These are phyloP conservation scores for Kwoniella sp. DNA, from an alignment of 768 basidiomycete species.

Conservation along the genomic window DNA sequence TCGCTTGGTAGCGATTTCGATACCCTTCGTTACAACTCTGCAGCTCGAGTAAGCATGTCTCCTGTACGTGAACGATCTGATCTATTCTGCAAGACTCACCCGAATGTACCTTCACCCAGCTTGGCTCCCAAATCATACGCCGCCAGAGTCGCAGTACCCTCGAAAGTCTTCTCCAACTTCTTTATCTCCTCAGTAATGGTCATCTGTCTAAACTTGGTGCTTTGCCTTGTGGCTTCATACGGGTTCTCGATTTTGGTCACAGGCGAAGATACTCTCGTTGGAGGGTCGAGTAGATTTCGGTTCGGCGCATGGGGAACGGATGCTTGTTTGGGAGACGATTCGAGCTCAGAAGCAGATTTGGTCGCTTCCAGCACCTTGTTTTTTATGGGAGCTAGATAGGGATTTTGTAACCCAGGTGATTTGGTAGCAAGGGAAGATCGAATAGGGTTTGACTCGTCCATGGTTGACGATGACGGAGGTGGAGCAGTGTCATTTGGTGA, in stretches of 20 bases:
- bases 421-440: constrained; percentile 26
- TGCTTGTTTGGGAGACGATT: constrained; percentile 59
- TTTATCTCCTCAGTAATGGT: constrained; percentile 35
- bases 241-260: constrained; percentile 7
- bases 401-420: constrained; percentile 4
- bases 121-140: constrained; percentile 84
- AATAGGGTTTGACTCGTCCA: constrained; percentile 7
- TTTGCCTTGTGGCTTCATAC: not conserved
- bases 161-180: constrained; percentile 33
- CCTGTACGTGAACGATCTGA: constrained; percentile 4
- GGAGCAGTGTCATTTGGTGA: constrained; percentile 19
- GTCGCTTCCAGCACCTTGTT: constrained; percentile 33
- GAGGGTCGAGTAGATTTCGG: constrained; percentile 63
- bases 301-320: constrained; percentile 72
- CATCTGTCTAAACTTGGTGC: constrained; percentile 13
- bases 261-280: constrained; percentile 63
- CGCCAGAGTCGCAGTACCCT: constrained; percentile 59
- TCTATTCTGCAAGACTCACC: no score
- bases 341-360: constrained; percentile 46
- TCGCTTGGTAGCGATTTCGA: constrained; percentile 64
- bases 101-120: constrained; percentile 95
- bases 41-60: constrained; percentile 8
- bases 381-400: not conserved
- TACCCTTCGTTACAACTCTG: constrained; percentile 85
- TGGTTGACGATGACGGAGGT: constrained; percentile 16